Percentiles rank a stretch among this genome's conserved stretches.
Evolutionary conservation across 257 asterid genomes (phyloP).

Genomic region (Scutellaria galericulata): DNA sequence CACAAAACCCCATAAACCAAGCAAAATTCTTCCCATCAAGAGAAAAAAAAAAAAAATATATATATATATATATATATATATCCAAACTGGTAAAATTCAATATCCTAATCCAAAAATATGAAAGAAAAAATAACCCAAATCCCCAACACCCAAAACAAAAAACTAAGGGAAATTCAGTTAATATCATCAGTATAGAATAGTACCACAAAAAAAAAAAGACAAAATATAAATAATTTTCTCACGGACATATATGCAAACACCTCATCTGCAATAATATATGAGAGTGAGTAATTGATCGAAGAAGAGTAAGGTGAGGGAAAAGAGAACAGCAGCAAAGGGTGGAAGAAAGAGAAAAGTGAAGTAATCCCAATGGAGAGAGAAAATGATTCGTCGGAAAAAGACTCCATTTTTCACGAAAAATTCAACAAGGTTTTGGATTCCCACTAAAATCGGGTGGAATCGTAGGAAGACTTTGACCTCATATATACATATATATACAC

Average conservation of each 20-base stretch:
- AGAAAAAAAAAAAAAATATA: no score
- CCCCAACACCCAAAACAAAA: conserved; percentile 15
- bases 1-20: conserved; percentile 27
- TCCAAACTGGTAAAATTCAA: conserved; percentile 18
- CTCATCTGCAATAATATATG: not conserved
- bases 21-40: not conserved
- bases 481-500: not conserved
- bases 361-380: conserved; percentile 48
- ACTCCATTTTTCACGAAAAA: conserved; percentile 45
- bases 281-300: conserved; percentile 51
- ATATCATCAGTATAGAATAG: not conserved
- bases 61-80: not conserved
- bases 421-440: not conserved
- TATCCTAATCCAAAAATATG: not conserved
- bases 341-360: conserved; percentile 58
- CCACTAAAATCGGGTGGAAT: not conserved
- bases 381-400: conserved; percentile 31
- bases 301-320: conserved; percentile 60
- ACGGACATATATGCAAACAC: conserved; percentile 17
- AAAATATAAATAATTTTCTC: not conserved
- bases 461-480: not conserved
- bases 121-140: no score
- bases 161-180: not conserved
- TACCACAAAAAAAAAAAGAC: not conserved
- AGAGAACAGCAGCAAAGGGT: conserved; percentile 64